Percentiles rank a stretch among this genome's conserved stretches.
Conservation (phyloP, 805 yeast genomes). For the Cyberlindnera galapagoensis region DNA sequence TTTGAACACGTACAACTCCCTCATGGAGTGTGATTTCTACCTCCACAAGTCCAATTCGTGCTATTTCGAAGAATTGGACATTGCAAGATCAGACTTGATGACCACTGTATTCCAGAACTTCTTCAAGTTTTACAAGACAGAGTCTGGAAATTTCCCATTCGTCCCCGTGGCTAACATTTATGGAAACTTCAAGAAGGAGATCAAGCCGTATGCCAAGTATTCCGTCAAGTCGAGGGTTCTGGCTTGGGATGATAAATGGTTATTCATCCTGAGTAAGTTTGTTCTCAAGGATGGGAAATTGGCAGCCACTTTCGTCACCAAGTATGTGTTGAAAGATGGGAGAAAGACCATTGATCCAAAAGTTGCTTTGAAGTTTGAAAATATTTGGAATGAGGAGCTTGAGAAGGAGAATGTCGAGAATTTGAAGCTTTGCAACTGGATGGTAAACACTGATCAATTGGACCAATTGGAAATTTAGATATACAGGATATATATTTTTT, state of each 20-base stretch:
- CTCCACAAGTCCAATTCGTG: constrained; percentile 85
- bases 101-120: constrained; percentile 49
- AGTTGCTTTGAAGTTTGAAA: constrained; percentile 50
- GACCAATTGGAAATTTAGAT: constrained; percentile 22
- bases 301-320: constrained; percentile 61
- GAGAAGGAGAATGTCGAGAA: constrained; percentile 36
- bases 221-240: constrained; percentile 50
- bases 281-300: constrained; percentile 31
- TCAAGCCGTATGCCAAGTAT: constrained; percentile 59
- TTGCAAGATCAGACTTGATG: constrained; percentile 64
- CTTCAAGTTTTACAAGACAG: constrained; percentile 39
- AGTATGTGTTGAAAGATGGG: constrained; percentile 75
- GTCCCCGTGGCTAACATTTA: constrained; percentile 73
- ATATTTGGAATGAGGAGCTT: constrained; percentile 47
- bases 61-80: constrained; percentile 75
- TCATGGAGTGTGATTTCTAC: constrained; percentile 80
- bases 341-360: constrained; percentile 68
- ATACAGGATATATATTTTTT: constrained; percentile 1
- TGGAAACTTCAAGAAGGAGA: constrained; percentile 64
- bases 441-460: constrained; percentile 31
- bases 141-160: constrained; percentile 35
- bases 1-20: constrained; percentile 53
- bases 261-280: constrained; percentile 64
- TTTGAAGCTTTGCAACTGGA: constrained; percentile 31
- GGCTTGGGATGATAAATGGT: constrained; percentile 88